Conservation (phyloP, 768 basidiomycete genomes). For the Boletellus ananiceps region DNA sequence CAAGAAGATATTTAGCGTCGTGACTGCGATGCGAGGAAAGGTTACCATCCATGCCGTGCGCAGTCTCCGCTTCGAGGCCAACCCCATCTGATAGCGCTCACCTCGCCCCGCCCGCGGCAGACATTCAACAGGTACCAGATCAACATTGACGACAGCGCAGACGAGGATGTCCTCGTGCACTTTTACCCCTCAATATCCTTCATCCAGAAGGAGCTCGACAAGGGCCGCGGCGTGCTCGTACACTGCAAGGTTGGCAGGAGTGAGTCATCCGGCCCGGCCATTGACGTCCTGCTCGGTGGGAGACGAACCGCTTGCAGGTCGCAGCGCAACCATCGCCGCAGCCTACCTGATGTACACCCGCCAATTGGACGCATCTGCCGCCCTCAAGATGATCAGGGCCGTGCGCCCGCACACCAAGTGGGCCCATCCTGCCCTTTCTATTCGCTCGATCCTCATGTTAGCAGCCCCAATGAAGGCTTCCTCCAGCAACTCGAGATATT, state of each 20-base stretch:
- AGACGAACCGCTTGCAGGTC: constrained; percentile 42
- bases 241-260: constrained; percentile 91
- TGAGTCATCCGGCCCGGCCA: constrained; percentile 39
- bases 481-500: constrained; percentile 77
- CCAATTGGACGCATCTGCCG: constrained; percentile 51
- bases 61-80: background rate
- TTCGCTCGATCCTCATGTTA: background rate
- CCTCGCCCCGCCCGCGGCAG: constrained; percentile 34
- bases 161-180: constrained; percentile 75
- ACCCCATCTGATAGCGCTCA: background rate
- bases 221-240: constrained; percentile 73
- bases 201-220: constrained; percentile 74
- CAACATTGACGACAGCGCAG: constrained; percentile 68
- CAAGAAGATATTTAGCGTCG: constrained; percentile 72
- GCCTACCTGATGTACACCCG: constrained; percentile 84
- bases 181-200: constrained; percentile 78
- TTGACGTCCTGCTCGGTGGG: background rate
- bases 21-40: constrained; percentile 69
- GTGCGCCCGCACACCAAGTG: constrained; percentile 71
- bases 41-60: constrained; percentile 62
- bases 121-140: constrained; percentile 79
- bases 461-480: constrained; percentile 85
- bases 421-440: constrained; percentile 25
- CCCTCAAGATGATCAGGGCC: constrained; percentile 63
- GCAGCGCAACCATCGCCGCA: constrained; percentile 80